Evolutionary conservation across 2,329 filamentous ascomycete genomes (phyloP).

Genomic region (Ophiostoma fasciatum): DNA sequence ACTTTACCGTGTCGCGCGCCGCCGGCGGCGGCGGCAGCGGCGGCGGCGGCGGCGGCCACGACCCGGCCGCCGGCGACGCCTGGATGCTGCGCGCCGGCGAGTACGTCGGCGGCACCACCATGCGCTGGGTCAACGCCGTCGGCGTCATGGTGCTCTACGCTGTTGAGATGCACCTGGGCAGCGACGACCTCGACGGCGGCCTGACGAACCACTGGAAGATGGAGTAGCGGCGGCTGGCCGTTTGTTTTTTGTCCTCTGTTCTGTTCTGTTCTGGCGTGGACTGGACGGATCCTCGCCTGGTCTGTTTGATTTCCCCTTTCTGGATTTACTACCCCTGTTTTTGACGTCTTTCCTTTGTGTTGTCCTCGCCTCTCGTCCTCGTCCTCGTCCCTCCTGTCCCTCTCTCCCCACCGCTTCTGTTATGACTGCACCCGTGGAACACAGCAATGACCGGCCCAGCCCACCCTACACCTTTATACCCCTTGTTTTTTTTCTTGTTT

Average conservation of each 20-base stretch:
- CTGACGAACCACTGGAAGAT: conserved; percentile 82
- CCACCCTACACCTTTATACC: no score
- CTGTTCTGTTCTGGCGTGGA: no score
- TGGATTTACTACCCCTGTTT: no score
- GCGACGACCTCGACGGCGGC: conserved; percentile 60
- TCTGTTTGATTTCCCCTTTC: no score
- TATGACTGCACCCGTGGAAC: no score
- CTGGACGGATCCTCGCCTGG: no score
- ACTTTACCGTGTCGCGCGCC: conserved; percentile 63
- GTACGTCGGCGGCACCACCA: conserved; percentile 60
- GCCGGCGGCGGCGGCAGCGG: conserved; percentile 60
- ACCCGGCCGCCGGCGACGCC: conserved; percentile 42
- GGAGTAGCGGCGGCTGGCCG: conserved; percentile 38
- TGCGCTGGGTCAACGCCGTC: conserved; percentile 87
- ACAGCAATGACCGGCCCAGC: no score
- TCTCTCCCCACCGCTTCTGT: no score
- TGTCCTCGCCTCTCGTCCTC: no score
- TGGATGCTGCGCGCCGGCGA: conserved; percentile 80
- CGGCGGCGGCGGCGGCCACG: conserved; percentile 56
- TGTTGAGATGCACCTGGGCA: conserved; percentile 76
- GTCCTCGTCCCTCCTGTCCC: no score
- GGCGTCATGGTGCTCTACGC: conserved; percentile 83
- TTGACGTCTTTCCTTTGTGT: no score
- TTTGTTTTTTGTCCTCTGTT: background rate
- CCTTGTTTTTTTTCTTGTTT: no score